These are phyloP conservation scores for Ustilago sp. DNA, from an alignment of 1,284 basidiomycete genomes.

Conservation along the genomic window DNA sequence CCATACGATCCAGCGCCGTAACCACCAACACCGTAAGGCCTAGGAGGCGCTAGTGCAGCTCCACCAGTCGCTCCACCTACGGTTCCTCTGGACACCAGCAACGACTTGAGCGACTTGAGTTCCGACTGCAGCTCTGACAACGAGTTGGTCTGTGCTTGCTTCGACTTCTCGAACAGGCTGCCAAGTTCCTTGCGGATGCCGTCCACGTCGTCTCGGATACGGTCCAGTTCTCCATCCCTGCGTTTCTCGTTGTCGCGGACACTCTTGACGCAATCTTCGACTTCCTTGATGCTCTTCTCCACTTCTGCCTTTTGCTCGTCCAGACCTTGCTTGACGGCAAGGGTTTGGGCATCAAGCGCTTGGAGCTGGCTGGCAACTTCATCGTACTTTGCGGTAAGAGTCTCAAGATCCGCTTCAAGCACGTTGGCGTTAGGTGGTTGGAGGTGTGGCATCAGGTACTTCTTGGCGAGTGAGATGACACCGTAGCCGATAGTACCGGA, in stretches of 20 bases:
- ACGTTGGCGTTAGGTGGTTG: constrained; percentile 87
- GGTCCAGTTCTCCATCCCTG: constrained; percentile 89
- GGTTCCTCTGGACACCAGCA: constrained; percentile 84
- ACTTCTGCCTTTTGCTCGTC: constrained; percentile 86
- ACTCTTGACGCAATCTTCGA: constrained; percentile 81
- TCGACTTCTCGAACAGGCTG: constrained; percentile 95
- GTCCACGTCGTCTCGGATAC: constrained; percentile 73
- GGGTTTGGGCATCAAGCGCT: constrained; percentile 83
- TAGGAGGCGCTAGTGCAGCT: constrained; percentile 21
- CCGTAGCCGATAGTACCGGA: constrained; percentile 91
- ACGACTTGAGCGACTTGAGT: constrained; percentile 91
- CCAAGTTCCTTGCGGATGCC: constrained; percentile 90
- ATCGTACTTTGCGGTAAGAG: constrained; percentile 90
- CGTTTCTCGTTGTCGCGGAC: constrained; percentile 82
- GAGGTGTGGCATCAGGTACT: constrained; percentile 91
- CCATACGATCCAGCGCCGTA: constrained; percentile 40
- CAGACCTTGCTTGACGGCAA: constrained; percentile 79
- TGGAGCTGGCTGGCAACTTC: constrained; percentile 79
- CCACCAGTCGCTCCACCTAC: constrained; percentile 68
- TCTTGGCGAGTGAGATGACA: constrained; percentile 86
- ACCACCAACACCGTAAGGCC: constrained; percentile 34
- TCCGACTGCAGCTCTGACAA: constrained; percentile 90
- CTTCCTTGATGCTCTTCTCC: constrained; percentile 81
- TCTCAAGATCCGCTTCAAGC: constrained; percentile 88
- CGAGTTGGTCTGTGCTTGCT: constrained; percentile 76